phyloP scores from a whole-genome alignment of 116 monocot species.

The Iris pallida region DNA sequence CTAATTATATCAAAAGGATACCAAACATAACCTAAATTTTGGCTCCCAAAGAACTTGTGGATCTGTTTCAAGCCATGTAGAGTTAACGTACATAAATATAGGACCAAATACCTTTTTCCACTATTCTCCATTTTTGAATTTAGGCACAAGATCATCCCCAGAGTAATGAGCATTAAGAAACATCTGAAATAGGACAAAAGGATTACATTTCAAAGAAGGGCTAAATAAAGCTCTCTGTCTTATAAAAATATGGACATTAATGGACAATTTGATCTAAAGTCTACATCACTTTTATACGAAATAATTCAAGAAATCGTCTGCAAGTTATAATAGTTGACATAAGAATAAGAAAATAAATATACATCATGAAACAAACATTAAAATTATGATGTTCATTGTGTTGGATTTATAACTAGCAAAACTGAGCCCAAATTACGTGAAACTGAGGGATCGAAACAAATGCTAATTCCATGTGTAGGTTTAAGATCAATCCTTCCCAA shows the following conservation, averaged over 20 bases:
- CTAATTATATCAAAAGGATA: too few species aligned
- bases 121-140: slow-evolving; percentile 74
- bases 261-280: not conserved
- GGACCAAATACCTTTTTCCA: slow-evolving; percentile 80
- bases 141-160: slow-evolving; percentile 70
- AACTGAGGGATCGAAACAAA: too few species aligned
- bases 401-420: too few species aligned
- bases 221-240: not conserved
- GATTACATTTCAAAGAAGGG: not conserved
- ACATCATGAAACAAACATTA: too few species aligned
- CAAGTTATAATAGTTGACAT: not conserved
- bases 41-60: slow-evolving; percentile 76
- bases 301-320: not conserved
- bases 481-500: too few species aligned
- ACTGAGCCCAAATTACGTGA: too few species aligned
- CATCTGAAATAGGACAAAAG: slow-evolving; percentile 36
- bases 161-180: slow-evolving; percentile 77
- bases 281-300: not conserved
- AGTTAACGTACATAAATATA: slow-evolving; percentile 78
- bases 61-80: slow-evolving; percentile 32
- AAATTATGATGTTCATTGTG: too few species aligned
- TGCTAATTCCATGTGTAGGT: too few species aligned
- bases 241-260: not conserved
- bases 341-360: too few species aligned
- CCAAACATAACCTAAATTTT: slow-evolving; percentile 50